Evolutionary conservation across 106 monocot species (phyloP), one percentile per base, ranked within the genome.

Genomic region (Narthecium ossifragum): DNA sequence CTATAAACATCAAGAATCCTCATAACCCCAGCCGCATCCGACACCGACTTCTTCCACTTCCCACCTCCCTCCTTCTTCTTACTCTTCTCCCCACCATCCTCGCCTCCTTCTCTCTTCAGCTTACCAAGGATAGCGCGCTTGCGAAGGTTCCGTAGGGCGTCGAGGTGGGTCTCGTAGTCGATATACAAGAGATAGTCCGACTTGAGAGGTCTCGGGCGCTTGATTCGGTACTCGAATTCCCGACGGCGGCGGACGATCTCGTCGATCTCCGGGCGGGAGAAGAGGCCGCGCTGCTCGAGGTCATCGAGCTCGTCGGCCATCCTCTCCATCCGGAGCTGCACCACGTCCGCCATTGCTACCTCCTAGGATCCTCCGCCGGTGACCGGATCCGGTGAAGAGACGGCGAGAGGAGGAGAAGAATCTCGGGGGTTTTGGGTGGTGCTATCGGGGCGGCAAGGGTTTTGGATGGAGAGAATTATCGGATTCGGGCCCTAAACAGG

Each of bases 301-400:
- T 96, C 96, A 57, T 90, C 90, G 52, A 96, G 75, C 80, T 90
- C 96, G 56, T 83, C 78, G 58, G 78, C 49, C 96, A 96, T 90
- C 27, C 90, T 73, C 86, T 96, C 90, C 24, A 96, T 46, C 18
- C 84, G 74, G 78, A 51, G 78, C 73, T 90, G 86, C 29, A 90
- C 90, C 2, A 72, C 74, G 70, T 96, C 90, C 65, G 84, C 96
- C 90, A 96, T 96, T 8, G 8, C n/a, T 37, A 38, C 14, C 37
- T 21, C n/a, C n/a, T n/a, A n/a, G n/a, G n/a, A n/a, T n/a, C n/a
- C n/a, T n/a, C n/a, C n/a, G n/a, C n/a, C 20, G 29, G 31, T 33
- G 40, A 6, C 21, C 54, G 53, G 12, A 30, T 20, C 43, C 18
- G 17, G 43, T 43, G 14, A 18, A 43, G 43, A 21, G 46, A 47